Evolutionary conservation across 352 stramenopile species (phyloP).

Genomic region (Globisporangium yorkense): DNA sequence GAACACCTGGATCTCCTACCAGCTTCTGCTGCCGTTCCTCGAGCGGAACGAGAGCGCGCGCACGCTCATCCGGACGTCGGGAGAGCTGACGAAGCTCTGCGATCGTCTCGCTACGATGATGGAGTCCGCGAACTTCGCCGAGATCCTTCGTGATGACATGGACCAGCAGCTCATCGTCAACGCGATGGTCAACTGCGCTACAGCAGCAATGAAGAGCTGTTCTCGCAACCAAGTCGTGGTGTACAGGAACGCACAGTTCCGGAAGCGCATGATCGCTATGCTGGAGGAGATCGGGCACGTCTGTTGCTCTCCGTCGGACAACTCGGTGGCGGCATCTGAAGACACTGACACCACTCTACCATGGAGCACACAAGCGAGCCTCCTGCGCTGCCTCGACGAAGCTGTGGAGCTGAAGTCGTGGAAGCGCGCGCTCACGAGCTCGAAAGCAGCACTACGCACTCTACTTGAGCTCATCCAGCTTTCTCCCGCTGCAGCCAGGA

Average conservation of each 20-base stretch:
- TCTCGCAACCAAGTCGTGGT: conserved; percentile 59
- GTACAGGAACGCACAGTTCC: conserved; percentile 32
- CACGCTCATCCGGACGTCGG: conserved; percentile 49
- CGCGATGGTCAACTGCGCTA: conserved; percentile 41
- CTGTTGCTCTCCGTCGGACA: not conserved
- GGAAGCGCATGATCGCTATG: conserved; percentile 14
- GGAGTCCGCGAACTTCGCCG: not conserved
- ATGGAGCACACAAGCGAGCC: conserved; percentile 19
- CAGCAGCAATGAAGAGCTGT: conserved; percentile 24
- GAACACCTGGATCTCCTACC: conserved; percentile 32
- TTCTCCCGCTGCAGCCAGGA: not conserved
- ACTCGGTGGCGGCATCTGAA: not conserved
- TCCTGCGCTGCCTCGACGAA: conserved; percentile 41
- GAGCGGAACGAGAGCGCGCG: conserved; percentile 35
- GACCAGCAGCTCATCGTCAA: conserved; percentile 18
- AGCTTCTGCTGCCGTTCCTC: conserved; percentile 47
- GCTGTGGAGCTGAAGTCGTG: conserved; percentile 52
- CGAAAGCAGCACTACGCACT: conserved; percentile 9
- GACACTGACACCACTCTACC: conserved; percentile 3
- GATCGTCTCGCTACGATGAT: conserved; percentile 25
- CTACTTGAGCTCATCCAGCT: conserved; percentile 20
- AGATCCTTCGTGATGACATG: not conserved
- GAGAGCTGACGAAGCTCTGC: conserved; percentile 39
- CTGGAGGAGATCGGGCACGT: conserved; percentile 2
- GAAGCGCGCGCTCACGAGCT: conserved; percentile 29